Evolutionary conservation across 176 grass and related monocot genomes (phyloP).

Genomic region (Oryza officinalis): DNA sequence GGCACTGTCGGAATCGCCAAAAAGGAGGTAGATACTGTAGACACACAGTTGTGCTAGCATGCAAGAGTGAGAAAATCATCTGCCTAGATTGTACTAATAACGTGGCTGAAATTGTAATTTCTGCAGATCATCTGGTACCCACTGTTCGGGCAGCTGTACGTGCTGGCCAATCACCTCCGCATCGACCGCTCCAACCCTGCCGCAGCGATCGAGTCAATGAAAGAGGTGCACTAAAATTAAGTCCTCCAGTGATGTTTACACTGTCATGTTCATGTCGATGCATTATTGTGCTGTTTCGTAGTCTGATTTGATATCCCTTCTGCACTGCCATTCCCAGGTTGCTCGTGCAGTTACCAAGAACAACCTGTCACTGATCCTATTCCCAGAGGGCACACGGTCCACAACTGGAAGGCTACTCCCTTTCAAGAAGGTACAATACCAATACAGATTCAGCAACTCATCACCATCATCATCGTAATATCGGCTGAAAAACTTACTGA

Average conservation of each 20-base stretch:
- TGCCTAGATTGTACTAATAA: background rate
- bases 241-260: background rate
- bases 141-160: conserved; percentile 55
- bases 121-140: conserved; percentile 60
- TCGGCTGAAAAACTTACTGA: background rate
- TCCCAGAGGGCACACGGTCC: conserved; percentile 59
- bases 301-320: background rate
- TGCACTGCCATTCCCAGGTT: background rate
- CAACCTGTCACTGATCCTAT: conserved; percentile 50
- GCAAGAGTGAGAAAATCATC: background rate
- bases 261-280: background rate
- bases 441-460: background rate
- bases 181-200: conserved; percentile 61
- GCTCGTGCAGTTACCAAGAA: conserved; percentile 38
- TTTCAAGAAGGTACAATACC: conserved; percentile 51
- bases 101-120: background rate
- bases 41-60: background rate
- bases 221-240: conserved; percentile 24
- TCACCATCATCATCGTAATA: background rate
- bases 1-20: conserved; percentile 66
- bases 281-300: background rate
- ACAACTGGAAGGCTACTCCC: conserved; percentile 49
- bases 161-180: conserved; percentile 57
- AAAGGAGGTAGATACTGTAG: conserved; percentile 38
- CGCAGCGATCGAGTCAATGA: conserved; percentile 53